Percentiles rank a stretch among this genome's conserved stretches.
Evolutionary conservation across 2,329 filamentous ascomycete species (phyloP).

Genomic region (Hypoxylon sp.): DNA sequence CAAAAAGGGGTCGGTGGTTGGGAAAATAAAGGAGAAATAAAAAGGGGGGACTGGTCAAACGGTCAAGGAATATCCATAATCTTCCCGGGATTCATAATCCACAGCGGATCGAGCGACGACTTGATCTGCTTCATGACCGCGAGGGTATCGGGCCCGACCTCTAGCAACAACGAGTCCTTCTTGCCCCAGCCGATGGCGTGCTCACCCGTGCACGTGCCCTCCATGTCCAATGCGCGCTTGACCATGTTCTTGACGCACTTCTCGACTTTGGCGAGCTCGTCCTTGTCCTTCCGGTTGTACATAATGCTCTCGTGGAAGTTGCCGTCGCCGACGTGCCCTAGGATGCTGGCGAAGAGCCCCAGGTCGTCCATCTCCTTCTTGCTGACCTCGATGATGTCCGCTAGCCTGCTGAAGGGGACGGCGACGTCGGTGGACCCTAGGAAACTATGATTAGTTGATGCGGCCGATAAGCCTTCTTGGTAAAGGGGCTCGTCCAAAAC

Average conservation of each 20-base stretch:
- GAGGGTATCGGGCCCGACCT: conserved; percentile 83
- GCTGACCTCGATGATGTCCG: conserved; percentile 82
- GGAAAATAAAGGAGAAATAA: no score
- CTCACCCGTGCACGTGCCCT: conserved; percentile 91
- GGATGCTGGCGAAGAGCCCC: conserved; percentile 85
- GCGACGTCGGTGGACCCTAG: conserved; percentile 84
- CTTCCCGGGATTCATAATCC: conserved; percentile 93
- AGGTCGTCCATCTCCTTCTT: conserved; percentile 91
- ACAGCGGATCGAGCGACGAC: conserved; percentile 81
- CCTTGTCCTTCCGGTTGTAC: conserved; percentile 77
- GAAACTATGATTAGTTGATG: conserved; percentile 6
- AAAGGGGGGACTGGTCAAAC: no score
- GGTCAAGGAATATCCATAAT: conserved; percentile 79
- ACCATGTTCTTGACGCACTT: conserved; percentile 91
- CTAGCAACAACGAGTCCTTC: conserved; percentile 81
- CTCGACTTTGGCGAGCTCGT: conserved; percentile 80
- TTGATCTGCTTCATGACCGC: conserved; percentile 89
- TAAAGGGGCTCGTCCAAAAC: no score
- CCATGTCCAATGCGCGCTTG: conserved; percentile 89
- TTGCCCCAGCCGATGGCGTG: conserved; percentile 89
- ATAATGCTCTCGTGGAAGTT: conserved; percentile 96
- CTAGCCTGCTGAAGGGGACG: conserved; percentile 79
- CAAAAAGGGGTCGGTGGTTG: no score
- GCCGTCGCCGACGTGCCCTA: conserved; percentile 92
- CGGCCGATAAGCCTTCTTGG: no score